Base-by-base conservation (phyloP, 805 yeast species). In the Yamadazyma scolyti region DNA sequence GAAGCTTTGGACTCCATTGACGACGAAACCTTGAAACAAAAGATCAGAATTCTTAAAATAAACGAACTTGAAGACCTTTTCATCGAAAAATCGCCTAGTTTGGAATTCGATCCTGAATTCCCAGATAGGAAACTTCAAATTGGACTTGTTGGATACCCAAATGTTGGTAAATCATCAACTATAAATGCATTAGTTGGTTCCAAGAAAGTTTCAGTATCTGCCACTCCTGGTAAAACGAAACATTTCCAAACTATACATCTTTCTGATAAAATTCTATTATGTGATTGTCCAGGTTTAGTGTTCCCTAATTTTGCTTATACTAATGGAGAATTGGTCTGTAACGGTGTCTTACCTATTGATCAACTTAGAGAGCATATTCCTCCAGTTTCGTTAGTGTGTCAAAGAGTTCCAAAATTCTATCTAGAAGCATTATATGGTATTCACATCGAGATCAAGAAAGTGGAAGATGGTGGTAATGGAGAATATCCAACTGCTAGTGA, bases 201-300 rank as follows among this genome's bases (percentile, higher is more conserved):
- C 12, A 93, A 93, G 53, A 89, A 86, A 56, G 99, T 93, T n/a
- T 88, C 97, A 2, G 99, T 93, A 22, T 90, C 97, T 2, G 73
- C 97, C 1, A 93, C 98, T 1, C 99, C 99, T 9, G 99, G 99
- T 66, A 93, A 93, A 56, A 93, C 99, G 9, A 93, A 93, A 57
- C 99, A 93, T 70, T 93, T 93, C 72, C 99, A 93, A 67, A 93
- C 99, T 1, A 89, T 93, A 40, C 75, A 77, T 52, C 71, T 93
- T 26, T 77, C 96, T 1, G 84, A 82, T 31, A 72, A 82, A 21
- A 93, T 93, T 2, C 71, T 88, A 44, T 68, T 93, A 31, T 93
- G 97, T 62, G 99, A 93, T 71, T 93, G 99, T 69, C 99, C 99
- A 2, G 99, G 99, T 73, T 71, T 93, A 40, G 99, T 93, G 11